Conservation (phyloP, 768 basidiomycete genomes). For the Pulveroboletus sp. region DNA sequence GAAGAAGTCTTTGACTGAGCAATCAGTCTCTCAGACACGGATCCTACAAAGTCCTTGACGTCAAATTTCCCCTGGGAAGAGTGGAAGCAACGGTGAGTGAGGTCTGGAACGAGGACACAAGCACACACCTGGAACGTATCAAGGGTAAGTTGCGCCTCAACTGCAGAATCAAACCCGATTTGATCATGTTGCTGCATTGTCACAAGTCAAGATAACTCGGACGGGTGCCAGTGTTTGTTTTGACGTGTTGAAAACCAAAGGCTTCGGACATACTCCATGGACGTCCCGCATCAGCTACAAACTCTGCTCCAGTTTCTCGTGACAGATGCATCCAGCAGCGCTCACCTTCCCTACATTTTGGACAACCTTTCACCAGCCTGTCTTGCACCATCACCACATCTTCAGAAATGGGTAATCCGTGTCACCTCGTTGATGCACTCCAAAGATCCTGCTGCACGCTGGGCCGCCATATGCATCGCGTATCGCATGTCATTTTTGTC, state of each 20-base stretch:
- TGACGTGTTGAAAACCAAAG: conserved; percentile 31
- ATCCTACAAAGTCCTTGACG: conserved; percentile 84
- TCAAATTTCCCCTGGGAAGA: conserved; percentile 77
- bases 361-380: conserved; percentile 49
- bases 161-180: conserved; percentile 46
- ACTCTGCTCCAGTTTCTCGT: conserved; percentile 66
- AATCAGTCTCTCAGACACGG: conserved; percentile 86
- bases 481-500: conserved; percentile 61
- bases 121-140: conserved; percentile 51
- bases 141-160: conserved; percentile 52
- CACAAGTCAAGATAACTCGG: neutral
- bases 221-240: conserved; percentile 20
- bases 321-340: conserved; percentile 59
- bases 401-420: conserved; percentile 74
- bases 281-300: conserved; percentile 53
- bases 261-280: conserved; percentile 33
- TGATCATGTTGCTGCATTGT: conserved; percentile 24
- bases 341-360: conserved; percentile 59
- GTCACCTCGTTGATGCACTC: conserved; percentile 74
- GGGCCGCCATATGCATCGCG: conserved; percentile 79
- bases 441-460: conserved; percentile 72
- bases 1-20: conserved; percentile 77
- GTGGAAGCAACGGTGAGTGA: conserved; percentile 27
- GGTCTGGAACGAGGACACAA: neutral
- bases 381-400: conserved; percentile 61